phyloP scores from a whole-genome alignment of 2,329 filamentous ascomycete genomes.

The Diplodia intermedia region DNA sequence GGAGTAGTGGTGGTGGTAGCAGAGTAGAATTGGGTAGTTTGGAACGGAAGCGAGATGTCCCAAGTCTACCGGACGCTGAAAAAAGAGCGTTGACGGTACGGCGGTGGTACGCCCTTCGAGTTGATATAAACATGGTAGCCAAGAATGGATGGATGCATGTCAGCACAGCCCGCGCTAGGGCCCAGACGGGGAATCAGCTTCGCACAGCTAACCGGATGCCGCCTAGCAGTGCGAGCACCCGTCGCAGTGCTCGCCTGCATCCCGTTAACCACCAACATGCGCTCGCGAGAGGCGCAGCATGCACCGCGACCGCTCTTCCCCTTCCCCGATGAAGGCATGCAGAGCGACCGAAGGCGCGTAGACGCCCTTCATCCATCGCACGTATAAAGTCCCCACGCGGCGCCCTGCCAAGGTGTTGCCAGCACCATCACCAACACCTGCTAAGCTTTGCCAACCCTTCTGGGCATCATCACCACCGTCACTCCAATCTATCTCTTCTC shows the following conservation, averaged over 20 bases:
- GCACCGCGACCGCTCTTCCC: background rate
- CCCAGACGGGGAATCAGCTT: background rate
- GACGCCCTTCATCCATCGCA: background rate
- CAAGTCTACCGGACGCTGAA: background rate
- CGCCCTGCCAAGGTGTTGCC: background rate
- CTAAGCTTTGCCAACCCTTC: conserved; percentile 4
- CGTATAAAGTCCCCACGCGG: background rate
- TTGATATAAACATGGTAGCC: background rate
- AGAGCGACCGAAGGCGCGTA: background rate
- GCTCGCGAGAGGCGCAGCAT: conserved; percentile 5
- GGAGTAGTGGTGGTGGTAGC: too few relatives aligned
- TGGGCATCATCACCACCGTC: background rate
- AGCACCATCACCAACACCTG: background rate
- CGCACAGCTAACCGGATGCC: conserved; percentile 8
- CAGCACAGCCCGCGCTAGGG: background rate
- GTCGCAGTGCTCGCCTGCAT: background rate
- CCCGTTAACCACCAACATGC: background rate
- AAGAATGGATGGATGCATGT: background rate
- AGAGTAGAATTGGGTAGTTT: background rate
- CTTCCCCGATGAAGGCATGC: background rate
- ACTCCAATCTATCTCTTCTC: background rate
- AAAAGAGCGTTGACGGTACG: background rate
- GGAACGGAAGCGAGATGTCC: background rate
- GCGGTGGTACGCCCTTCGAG: background rate
- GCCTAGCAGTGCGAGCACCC: conserved; percentile 5